A percentile compares a stretch with the other conserved stretches of the same genome.
Conservation (phyloP, 306 rosid genomes). For the Acacia confusa region DNA sequence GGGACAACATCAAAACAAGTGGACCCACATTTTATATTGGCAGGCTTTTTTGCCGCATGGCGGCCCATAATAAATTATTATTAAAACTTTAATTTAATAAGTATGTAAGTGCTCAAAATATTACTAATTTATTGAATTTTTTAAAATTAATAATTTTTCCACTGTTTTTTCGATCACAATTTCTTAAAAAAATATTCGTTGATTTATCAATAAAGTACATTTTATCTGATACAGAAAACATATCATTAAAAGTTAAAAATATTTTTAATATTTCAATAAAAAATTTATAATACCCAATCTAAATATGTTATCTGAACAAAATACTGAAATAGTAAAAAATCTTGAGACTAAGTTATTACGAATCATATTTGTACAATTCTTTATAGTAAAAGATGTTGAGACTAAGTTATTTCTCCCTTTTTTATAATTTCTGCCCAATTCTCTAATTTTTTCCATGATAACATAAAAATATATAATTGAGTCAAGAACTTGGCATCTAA, state of each 20-base stretch:
- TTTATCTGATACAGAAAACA: not conserved
- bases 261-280: too few relatives aligned
- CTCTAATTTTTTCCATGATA: not conserved
- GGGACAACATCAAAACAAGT: not conserved
- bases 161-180: not conserved
- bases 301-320: not conserved
- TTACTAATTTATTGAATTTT: not conserved
- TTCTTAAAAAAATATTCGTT: not conserved
- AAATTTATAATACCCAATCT: not conserved
- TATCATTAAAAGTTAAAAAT: too few relatives aligned
- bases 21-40: not conserved
- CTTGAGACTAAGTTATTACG: not conserved
- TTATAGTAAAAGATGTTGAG: too few relatives aligned
- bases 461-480: not conserved
- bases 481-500: not conserved
- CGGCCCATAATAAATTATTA: not conserved
- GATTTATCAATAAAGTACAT: too few relatives aligned
- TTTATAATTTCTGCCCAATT: not conserved
- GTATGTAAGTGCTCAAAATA: not conserved
- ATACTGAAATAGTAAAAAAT: not conserved
- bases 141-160: not conserved
- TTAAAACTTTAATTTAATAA: not conserved
- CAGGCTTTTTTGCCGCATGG: not conserved
- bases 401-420: too few relatives aligned
- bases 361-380: not conserved